Evolutionary conservation across 805 yeast species (phyloP).

Genomic region (Teunomyces pallodes): DNA sequence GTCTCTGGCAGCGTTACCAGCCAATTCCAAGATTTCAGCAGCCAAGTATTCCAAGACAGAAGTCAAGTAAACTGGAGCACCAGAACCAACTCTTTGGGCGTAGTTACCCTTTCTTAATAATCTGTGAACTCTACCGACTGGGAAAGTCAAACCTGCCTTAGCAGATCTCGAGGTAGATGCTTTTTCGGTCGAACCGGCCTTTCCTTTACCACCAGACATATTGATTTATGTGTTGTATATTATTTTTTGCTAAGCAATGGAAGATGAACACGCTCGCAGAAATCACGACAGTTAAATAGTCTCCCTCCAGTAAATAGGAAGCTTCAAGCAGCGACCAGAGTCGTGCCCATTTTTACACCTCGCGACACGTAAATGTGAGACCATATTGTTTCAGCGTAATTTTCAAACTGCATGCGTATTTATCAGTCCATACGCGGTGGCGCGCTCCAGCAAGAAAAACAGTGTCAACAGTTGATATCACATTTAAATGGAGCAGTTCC

Average conservation of each 20-base stretch:
- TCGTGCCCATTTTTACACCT: not conserved
- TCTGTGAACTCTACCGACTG: constrained; percentile 99
- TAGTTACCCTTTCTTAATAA: constrained; percentile 95
- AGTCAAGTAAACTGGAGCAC: constrained; percentile 97
- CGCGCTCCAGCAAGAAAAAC: not conserved
- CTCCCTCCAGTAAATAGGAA: not conserved
- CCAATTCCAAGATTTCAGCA: constrained; percentile 96
- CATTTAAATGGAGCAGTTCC: constrained; percentile 1
- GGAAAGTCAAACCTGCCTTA: constrained; percentile 98
- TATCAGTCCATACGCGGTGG: constrained; percentile 1
- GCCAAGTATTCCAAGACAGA: constrained; percentile 96
- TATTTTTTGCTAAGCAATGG: not conserved
- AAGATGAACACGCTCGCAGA: not conserved
- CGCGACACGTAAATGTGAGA: not conserved
- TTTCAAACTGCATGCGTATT: not conserved
- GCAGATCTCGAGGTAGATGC: constrained; percentile 97
- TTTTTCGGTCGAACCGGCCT: constrained; percentile 87
- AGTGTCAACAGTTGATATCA: not conserved
- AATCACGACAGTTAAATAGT: not conserved
- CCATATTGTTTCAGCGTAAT: not conserved
- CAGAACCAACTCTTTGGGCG: constrained; percentile 98
- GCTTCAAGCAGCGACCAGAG: not conserved
- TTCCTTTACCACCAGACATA: constrained; percentile 88
- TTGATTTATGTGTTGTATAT: constrained; percentile 9
- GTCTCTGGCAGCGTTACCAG: constrained; percentile 98